Evolutionary conservation across 1,284 basidiomycete genomes (phyloP), one percentile per base, ranked within the genome.

Genomic region (Meripilus lineatus): DNA sequence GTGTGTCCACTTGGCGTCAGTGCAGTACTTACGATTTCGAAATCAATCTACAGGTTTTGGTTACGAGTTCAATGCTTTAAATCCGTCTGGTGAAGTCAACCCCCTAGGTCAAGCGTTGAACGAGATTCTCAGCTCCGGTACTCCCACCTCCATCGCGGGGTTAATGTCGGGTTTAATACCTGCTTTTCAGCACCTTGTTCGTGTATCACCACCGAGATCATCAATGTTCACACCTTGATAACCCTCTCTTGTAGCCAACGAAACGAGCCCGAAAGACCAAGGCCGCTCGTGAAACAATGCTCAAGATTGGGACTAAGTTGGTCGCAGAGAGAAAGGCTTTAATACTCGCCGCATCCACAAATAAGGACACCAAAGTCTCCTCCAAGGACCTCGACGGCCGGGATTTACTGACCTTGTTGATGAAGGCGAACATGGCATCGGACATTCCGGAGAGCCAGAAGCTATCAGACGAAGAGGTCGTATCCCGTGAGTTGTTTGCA

Each of bases 401-500:
- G 8, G 65, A 68, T 47, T 45, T 66, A 7, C 54, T 67, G 17
- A 64, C 59, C 2, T 51, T 64, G 5, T 50, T 69, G 23, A 66
- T 77, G 48, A 66, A 66, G 42, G 72, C 74, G 13, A 77, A 77
- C 56, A 68, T 75, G 66, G 68, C 68, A 0, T 53, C 62, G 5
- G 69, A 74, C 40, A 57, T 74, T 3, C 62, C 63, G 13, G 61
- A 65, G 2, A 64, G 61, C 4, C 72, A 79, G 52, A 59, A 64
- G 25, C 58, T 81, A 52, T 65, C 69, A 5, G 76, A 81, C 48
- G 69, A 71, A 6, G 79, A 83, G 49, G 70, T 81, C 2, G 51
- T 75, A n/a, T 72, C 74, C 13, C 77, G 79, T 69, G 67, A 68
- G 60, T 73, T 58, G 2, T 32, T 7, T 25, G 13, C 5, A n/a